Evolutionary conservation across 129 eudicot genomes (phyloP).

Genomic region (Silybum marianum): DNA sequence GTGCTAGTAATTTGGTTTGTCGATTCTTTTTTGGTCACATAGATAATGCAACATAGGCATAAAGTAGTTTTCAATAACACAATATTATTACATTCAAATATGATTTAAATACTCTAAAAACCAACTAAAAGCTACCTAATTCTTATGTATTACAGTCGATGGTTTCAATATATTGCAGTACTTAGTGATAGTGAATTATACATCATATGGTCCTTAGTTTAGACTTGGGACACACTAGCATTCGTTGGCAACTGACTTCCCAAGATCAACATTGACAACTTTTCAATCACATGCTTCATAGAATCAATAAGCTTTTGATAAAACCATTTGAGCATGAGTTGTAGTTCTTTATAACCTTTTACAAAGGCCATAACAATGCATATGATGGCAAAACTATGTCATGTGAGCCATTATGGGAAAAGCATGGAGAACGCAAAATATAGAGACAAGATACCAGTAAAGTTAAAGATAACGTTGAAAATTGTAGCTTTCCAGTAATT

Average conservation of each 20-base stretch:
- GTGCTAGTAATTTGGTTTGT: too few species aligned
- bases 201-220: too few species aligned
- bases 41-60: too few species aligned
- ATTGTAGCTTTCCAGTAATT: not conserved
- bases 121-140: too few species aligned
- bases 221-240: not conserved
- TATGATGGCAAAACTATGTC: not conserved
- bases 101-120: too few species aligned
- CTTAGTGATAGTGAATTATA: too few species aligned
- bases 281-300: not conserved
- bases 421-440: slow-evolving; percentile 1
- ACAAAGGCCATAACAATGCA: not conserved
- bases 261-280: not conserved
- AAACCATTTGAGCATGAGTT: slow-evolving; percentile 4
- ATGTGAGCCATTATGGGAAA: not conserved
- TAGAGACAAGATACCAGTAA: not conserved
- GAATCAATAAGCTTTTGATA: not conserved
- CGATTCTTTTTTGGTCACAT: too few species aligned
- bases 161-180: too few species aligned
- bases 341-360: not conserved
- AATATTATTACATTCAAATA: too few species aligned
- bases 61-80: too few species aligned
- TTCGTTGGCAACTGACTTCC: not conserved
- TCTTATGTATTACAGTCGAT: too few species aligned
- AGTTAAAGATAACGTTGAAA: not conserved